These are phyloP conservation scores for Penicillium antarcticum DNA, from an alignment of 495 filamentous ascomycete species.

Conservation along the genomic window DNA sequence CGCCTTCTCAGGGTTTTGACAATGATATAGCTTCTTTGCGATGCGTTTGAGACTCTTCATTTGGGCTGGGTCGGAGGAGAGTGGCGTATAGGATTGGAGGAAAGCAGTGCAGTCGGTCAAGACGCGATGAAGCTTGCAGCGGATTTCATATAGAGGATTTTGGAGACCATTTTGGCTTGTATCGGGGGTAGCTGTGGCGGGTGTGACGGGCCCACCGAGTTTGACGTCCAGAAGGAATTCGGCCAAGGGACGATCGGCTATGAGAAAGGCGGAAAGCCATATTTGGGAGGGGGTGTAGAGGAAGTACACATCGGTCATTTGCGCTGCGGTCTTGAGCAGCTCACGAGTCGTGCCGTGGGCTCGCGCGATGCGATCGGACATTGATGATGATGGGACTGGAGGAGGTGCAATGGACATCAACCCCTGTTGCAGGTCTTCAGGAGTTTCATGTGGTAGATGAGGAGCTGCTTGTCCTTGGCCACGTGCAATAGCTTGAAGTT, in stretches of 20 bases:
- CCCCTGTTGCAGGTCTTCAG: slow-evolving; percentile 33
- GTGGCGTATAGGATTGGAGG: slow-evolving; percentile 36
- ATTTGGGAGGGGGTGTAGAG: slow-evolving; percentile 94
- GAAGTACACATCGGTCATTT: slow-evolving; percentile 92
- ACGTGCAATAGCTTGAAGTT: slow-evolving; percentile 62
- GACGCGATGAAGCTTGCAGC: slow-evolving; percentile 39
- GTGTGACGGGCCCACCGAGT: slow-evolving; percentile 41
- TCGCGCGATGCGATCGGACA: slow-evolving; percentile 51
- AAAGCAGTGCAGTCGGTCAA: slow-evolving; percentile 39
- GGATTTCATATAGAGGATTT: slow-evolving; percentile 31
- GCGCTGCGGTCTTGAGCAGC: slow-evolving; percentile 70
- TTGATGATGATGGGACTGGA: slow-evolving; percentile 23
- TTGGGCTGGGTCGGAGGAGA: slow-evolving; percentile 42
- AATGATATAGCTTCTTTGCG: slow-evolving; percentile 73
- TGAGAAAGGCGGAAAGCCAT: slow-evolving; percentile 73
- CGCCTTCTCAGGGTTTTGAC: slow-evolving; percentile 66
- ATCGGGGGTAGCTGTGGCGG: slow-evolving; percentile 4
- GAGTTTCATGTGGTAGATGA: slow-evolving; percentile 29
- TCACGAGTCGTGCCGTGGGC: slow-evolving; percentile 70
- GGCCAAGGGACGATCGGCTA: slow-evolving; percentile 70
- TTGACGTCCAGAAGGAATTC: slow-evolving; percentile 73
- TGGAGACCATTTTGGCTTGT: slow-evolving; percentile 9
- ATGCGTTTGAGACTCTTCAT: slow-evolving; percentile 54
- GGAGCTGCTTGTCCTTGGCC: slow-evolving; percentile 46
- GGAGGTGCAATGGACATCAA: slow-evolving; percentile 26